Base-by-base conservation (phyloP, 2,329 filamentous ascomycete genomes). In the Thielaviopsis ethacetica region DNA sequence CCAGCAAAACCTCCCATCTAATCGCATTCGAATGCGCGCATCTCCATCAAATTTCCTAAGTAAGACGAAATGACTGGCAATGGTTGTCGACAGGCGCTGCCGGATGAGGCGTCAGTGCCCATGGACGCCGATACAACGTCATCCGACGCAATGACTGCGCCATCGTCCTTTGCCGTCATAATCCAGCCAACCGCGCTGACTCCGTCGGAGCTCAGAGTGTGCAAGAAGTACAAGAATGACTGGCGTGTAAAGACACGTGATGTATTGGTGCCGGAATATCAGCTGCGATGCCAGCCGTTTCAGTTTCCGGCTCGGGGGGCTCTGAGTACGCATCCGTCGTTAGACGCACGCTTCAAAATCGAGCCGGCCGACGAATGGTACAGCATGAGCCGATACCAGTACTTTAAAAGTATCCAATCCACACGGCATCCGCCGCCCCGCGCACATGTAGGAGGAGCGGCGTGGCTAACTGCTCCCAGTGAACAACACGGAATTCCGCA, bases 401-500 rank as follows among this genome's bases (percentile, higher is more conserved):
- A 50, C 22, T 61, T 61, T 41, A 53, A 56, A 44, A 49, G 54
- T 56, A 27, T 27, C 9, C 22, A 19, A 12, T 49, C 44, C 19
- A 27, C 27, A 41, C 15, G 3, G 24, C n/a, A n/a, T n/a, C n/a
- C n/a, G n/a, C n/a, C n/a, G n/a, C n/a, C 30, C 19, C 38, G 4
- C 19, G 13, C 9, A n/a, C 21, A 26, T 15, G 34, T 24, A 22
- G 15, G 21, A 26, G 22, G 2, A 3, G 6, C 5, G 17, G 6
- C 17, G 10, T 21, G 44, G 44, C 27, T 54, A 22, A 41, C 27
- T 27, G 57, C 44, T 53, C 54, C 44, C 60, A 81, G 79, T 82
- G 49, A 81, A 82, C 61, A 73, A 76, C 9, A 71, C 75, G 49
- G 82, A 81, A 63, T 81, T 81, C 64, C 77, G 73, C 60, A 79